Base-by-base conservation (phyloP, 495 filamentous ascomycete species). In the Cladorrhinum samala region DNA sequence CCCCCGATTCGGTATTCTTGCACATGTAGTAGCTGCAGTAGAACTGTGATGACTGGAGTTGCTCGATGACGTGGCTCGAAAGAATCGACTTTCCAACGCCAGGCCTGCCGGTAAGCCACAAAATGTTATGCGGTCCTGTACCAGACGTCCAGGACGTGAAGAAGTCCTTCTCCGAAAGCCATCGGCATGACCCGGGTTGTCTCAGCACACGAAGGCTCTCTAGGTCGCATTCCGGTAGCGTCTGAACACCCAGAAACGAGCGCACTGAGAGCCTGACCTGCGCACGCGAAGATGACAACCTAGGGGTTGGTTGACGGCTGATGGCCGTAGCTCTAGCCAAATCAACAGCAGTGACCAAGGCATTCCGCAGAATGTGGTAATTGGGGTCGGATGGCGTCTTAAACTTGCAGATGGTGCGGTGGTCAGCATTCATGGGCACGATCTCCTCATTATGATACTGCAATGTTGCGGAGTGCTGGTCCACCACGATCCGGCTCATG, bases 361-460 rank as follows among this genome's bases (percentile, higher is more conserved):
- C 60, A 46, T 71, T 63, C 37, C 66, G 55, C 9, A 72, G 41
- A 1, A 55, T 53, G 40, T 44, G 58, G 37, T 66, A 69, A 41
- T 69, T 71, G 3, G 58, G 57, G 40, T 69, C 60, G 0, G 45
- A 30, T 3, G 50, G 52, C 18, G 20, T 63, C 2, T 57, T 42
- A 30, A 68, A 71, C 44, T 69, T 71, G 58, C 68, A 71, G 23
- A 69, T 43, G 7, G 61, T 51, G 20, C 67, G 67, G 33, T 71
- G 65, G 45, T 71, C 65, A 1, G 68, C 67, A 40, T 69, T 50
- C 62, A 71, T 60, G 9, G 58, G 43, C 2, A 49, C 24, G 42
- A 63, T 54, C 45, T 64, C 45, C 46, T 71, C 67, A 23, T 65
- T 56, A 11, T 23, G 49, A 25, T 63, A 67, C 1, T 67, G 63